Conservation (phyloP, 108 stramenopile species). For the Fragilaria radians region DNA sequence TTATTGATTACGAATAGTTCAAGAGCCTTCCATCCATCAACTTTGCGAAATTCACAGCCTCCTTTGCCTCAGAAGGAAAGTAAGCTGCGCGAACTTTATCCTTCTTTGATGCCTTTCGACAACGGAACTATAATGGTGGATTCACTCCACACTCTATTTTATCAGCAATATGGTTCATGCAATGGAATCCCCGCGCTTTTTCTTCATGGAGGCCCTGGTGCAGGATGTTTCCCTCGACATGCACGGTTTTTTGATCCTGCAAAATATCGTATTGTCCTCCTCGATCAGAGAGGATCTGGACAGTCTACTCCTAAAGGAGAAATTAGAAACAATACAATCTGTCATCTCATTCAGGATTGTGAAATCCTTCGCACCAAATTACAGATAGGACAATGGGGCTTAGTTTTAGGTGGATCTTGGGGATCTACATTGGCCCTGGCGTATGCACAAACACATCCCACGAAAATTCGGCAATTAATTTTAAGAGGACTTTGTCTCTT, state of each 20-base stretch:
- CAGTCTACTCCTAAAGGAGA: conserved; percentile 39
- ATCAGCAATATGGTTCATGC: conserved; percentile 18
- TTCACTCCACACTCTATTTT: conserved; percentile 27
- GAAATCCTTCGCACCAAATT: conserved; percentile 58
- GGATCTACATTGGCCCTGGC: conserved; percentile 82
- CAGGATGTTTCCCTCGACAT: conserved; percentile 65
- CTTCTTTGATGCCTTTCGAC: not conserved
- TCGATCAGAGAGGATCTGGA: conserved; percentile 88
- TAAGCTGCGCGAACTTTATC: conserved; percentile 5
- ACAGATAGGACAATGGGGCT: conserved; percentile 46
- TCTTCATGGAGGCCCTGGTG: conserved; percentile 84
- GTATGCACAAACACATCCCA: conserved; percentile 70
- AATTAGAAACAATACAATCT: conserved; percentile 35
- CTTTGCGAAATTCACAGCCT: too few relatives aligned
- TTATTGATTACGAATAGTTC: too few relatives aligned
- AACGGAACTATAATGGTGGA: conserved; percentile 26
- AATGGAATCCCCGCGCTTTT: conserved; percentile 40
- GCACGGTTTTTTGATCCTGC: conserved; percentile 72
- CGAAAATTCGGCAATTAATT: conserved; percentile 42
- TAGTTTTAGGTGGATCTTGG: conserved; percentile 86
- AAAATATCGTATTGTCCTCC: conserved; percentile 59
- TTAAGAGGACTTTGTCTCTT: conserved; percentile 80
- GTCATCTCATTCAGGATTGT: conserved; percentile 62
- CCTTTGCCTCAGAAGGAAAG: too few relatives aligned
- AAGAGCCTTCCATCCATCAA: too few relatives aligned